Percentiles rank a stretch among this genome's conserved stretches.
Evolutionary conservation across 2,329 filamentous ascomycete genomes (phyloP).

Genomic region (Penicillium brevicompactum): DNA sequence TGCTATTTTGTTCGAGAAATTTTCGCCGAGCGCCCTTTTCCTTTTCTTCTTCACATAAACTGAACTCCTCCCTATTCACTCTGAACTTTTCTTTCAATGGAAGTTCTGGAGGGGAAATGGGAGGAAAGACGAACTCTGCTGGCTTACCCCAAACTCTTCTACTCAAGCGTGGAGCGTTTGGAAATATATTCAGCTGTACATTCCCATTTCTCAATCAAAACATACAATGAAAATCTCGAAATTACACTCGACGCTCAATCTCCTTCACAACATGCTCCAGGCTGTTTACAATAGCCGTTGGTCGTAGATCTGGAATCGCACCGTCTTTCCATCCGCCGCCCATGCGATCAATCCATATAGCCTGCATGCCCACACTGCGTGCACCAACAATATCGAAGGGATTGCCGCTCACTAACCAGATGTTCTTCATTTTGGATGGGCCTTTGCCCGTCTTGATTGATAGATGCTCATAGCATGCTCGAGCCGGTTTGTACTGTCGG

Average conservation of each 20-base stretch:
- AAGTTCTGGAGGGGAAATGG: slow-evolving; percentile 51
- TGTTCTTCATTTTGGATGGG: slow-evolving; percentile 45
- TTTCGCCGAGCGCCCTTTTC: slow-evolving; percentile 22
- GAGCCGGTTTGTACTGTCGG: slow-evolving; percentile 66
- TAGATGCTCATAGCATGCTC: slow-evolving; percentile 63
- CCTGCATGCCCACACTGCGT: slow-evolving; percentile 60
- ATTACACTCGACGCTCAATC: slow-evolving; percentile 23
- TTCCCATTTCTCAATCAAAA: slow-evolving; percentile 14
- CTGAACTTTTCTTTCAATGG: slow-evolving; percentile 43
- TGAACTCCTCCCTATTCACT: slow-evolving; percentile 53
- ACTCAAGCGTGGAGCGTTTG: slow-evolving; percentile 46
- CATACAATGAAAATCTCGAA: neutral
- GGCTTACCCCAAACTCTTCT: slow-evolving; percentile 51
- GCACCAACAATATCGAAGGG: slow-evolving; percentile 74
- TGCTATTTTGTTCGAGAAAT: slow-evolving; percentile 24
- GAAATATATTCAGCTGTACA: slow-evolving; percentile 51
- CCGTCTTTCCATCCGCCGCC: slow-evolving; percentile 67
- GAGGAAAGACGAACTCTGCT: slow-evolving; percentile 46
- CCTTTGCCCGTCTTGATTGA: slow-evolving; percentile 53
- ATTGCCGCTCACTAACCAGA: slow-evolving; percentile 73
- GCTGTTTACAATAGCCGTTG: slow-evolving; percentile 57
- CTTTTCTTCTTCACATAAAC: slow-evolving; percentile 42
- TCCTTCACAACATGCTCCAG: slow-evolving; percentile 59
- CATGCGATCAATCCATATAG: slow-evolving; percentile 67
- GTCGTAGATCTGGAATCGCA: slow-evolving; percentile 53